Base-by-base conservation (phyloP, 768 basidiomycete genomes). In the Auricularia sp. region DNA sequence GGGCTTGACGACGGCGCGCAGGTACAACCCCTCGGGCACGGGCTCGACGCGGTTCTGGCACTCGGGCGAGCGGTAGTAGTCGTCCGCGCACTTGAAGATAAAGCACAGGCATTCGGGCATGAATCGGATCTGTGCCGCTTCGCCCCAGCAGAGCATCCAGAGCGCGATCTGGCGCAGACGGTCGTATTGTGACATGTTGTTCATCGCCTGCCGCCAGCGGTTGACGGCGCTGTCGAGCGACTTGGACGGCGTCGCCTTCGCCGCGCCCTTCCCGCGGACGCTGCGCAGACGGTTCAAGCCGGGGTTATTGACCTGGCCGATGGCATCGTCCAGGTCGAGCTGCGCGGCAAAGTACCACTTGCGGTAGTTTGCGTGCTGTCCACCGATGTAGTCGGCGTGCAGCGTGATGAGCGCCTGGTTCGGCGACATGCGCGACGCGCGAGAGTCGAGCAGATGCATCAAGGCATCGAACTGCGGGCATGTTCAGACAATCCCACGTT, bases 331-430 rank as follows among this genome's bases (percentile, higher is more conserved):
- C 54, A 98, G 88, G 75, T 98, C 96, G 66, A 99, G 86, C 75
- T 99, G 97, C 21, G 96, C 94, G 35, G 96, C 97, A 75, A 98
- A 99, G 79, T 99, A 99, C 97, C 97, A 98, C 78, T 98, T 98
- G 67, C 97, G 91, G 78, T 98, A 98, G 79, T 98, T 98, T 62
- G 97, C 93, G 71, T 98, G 89, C 75, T 96, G 91, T 3, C 97
- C 97, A 24, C 97, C 97, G 70, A 99, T 98, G 76, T 98, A 99
- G 75, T 98, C 97, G 65, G 96, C 97, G 71, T 99, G 97, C 2
- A 99, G 83, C 0, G 95, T 98, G 64, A 97, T 81, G 29, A 98
- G 80, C 0, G 97, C 97, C 73, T 96, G 93, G 73, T 93, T 90
- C 10, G 97, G 95, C 0, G 93, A 88, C 96, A 98, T 98, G 54